Evolutionary conservation across 2,329 filamentous ascomycete genomes (phyloP), one percentile per base, ranked within the genome.

Genomic region (Emericellopsis cladophorae): DNA sequence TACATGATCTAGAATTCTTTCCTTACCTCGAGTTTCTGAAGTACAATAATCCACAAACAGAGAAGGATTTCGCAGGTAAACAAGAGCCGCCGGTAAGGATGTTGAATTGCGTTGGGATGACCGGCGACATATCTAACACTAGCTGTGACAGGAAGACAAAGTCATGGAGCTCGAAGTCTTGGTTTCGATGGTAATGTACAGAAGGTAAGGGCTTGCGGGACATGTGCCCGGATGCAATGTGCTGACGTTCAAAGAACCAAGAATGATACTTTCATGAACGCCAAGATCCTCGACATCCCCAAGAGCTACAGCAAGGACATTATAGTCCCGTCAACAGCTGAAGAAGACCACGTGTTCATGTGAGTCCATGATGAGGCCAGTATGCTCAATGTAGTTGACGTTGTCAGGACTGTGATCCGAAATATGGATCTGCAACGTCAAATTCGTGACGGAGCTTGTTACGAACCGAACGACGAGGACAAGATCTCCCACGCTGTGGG

Each of bases 21-120:
- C 51, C 63, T 0, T 61, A 62, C 29, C 46, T 61, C 9, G 53
- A 48, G 14, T 60, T 62, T 2, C 49, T 63, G 1, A 43, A 51
- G 1, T 54, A 51, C 5, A 6, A 49, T 0, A 50, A 48, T 2
- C 43, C 49, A 0, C 29, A 40, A 2, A 40, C 3, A 1, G 40
- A 34, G 1, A 12, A 15, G 1, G 2, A 43, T 0, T 60, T 52
- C 32, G 18, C 18, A 21, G 18, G 18, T 40, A 37, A 2, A 4
- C 7, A 0, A 43, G 37, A 5, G 61, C 51, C 16, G 26, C 52
- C 21, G 16, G 12, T 29, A 29, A 0, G 6, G 1, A 55, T 52
- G 41, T n/a, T 14, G 16, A 21, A 23, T 8, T 14, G 29, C 4
- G 4, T 32, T 24, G 16, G 6, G 10, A 21, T 36, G n/a, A 14